phyloP scores from a whole-genome alignment of 2,329 filamentous ascomycete species.

The Parafenestella ontariensis region DNA sequence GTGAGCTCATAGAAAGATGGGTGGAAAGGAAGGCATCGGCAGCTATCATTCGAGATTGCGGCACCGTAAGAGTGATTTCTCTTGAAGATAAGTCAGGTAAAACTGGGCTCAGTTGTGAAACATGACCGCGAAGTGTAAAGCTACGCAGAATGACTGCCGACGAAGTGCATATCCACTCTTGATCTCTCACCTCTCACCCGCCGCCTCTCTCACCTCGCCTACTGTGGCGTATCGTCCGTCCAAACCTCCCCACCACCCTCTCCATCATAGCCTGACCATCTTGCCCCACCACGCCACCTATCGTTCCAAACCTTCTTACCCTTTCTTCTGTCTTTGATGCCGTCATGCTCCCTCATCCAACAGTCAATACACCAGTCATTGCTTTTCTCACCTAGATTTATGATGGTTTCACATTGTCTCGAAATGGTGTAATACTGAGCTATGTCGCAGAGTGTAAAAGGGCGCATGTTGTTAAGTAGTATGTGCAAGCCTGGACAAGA shows the following conservation, averaged over 20 bases:
- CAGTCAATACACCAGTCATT: constrained; percentile 21
- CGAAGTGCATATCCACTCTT: background rate
- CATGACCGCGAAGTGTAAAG: no score
- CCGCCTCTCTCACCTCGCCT: background rate
- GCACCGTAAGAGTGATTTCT: no score
- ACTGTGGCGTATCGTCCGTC: constrained; percentile 19
- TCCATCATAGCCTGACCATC: constrained; percentile 12
- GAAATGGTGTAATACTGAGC: constrained; percentile 11
- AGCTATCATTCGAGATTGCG: no score
- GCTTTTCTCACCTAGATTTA: constrained; percentile 1
- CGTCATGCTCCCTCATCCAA: constrained; percentile 6
- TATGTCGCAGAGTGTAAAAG: constrained; percentile 16
- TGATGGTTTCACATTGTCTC: constrained; percentile 9
- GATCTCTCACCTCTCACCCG: background rate
- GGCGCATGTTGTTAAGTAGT: background rate
- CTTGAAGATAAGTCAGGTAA: no score
- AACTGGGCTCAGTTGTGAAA: no score
- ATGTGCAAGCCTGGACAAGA: constrained; percentile 10
- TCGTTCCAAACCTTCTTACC: constrained; percentile 7
- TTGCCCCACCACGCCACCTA: constrained; percentile 6
- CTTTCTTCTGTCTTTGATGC: background rate
- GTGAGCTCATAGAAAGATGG: no score
- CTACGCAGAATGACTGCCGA: no score
- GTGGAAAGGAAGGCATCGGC: no score
- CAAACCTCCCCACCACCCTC: constrained; percentile 2